A percentile compares a stretch with the other conserved stretches of the same genome.
Conservation (phyloP, 1,284 basidiomycete genomes). For the Ustilago crameri region DNA sequence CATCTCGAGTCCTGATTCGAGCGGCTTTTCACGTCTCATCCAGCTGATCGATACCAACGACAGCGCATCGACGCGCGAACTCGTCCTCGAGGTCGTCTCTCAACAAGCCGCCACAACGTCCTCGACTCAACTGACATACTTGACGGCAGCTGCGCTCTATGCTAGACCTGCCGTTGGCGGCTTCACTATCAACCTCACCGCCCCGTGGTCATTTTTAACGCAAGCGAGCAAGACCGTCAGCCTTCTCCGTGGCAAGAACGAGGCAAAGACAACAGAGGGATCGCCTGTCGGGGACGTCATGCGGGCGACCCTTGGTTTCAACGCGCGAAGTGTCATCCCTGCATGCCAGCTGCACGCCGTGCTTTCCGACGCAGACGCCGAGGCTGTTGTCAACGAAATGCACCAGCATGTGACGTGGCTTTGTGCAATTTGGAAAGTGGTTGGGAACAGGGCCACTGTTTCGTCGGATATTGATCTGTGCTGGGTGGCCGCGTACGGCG, state of each 20-base stretch:
- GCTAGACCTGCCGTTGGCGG: slow-evolving; percentile 32
- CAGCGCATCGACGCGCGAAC: slow-evolving; percentile 6
- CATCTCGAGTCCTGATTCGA: background rate
- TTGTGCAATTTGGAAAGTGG: slow-evolving; percentile 3
- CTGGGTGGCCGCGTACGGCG: slow-evolving; percentile 40
- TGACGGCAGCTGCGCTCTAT: slow-evolving; percentile 17
- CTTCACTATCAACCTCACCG: slow-evolving; percentile 15
- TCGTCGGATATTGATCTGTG: slow-evolving; percentile 16
- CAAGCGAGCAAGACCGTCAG: slow-evolving; percentile 1
- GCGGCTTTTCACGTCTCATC: background rate
- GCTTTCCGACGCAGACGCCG: background rate
- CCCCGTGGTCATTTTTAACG: slow-evolving; percentile 1
- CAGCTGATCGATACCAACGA: slow-evolving; percentile 41
- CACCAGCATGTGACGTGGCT: slow-evolving; percentile 24
- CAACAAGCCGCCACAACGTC: background rate
- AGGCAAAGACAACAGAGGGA: background rate
- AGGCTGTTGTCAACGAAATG: background rate
- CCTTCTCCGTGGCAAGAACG: background rate
- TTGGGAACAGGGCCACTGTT: slow-evolving; percentile 1
- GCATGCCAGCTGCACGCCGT: slow-evolving; percentile 30
- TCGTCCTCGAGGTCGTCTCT: slow-evolving; percentile 5
- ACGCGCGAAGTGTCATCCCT: slow-evolving; percentile 13
- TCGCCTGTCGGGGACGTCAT: slow-evolving; percentile 3
- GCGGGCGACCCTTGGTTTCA: slow-evolving; percentile 5
- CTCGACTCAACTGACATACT: background rate